Evolutionary conservation across 2,329 filamentous ascomycete species (phyloP).

Genomic region (Xenoacremonium recifei): DNA sequence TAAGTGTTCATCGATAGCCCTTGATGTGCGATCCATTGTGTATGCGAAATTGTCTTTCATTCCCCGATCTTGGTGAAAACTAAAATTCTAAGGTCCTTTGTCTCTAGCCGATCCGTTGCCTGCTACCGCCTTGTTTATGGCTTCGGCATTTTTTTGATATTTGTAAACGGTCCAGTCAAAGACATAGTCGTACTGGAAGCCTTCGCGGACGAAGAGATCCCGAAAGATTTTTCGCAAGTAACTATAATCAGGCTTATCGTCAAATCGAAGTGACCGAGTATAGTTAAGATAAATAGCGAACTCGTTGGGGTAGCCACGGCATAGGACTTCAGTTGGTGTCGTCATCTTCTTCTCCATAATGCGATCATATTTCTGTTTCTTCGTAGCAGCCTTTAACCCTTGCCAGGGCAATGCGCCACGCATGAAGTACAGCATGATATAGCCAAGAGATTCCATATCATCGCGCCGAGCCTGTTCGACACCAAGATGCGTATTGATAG

Average conservation of each 20-base stretch:
- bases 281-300: conserved; percentile 99
- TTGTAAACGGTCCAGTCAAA: conserved; percentile 99
- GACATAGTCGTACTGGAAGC: conserved; percentile 99
- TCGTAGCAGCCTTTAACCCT: conserved; percentile 31
- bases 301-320: conserved; percentile 3
- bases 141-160: conserved; percentile 98
- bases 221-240: conserved; percentile 99
- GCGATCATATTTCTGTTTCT: conserved; percentile 3
- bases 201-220: conserved; percentile 96
- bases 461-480: conserved; percentile 3
- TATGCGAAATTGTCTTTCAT: no score
- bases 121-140: conserved; percentile 84
- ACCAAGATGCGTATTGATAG: conserved; percentile 7
- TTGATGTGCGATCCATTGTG: no score
- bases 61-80: no score
- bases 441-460: conserved; percentile 3
- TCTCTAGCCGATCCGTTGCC: no score
- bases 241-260: conserved; percentile 99
- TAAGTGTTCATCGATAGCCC: no score
- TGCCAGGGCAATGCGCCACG: conserved; percentile 7
- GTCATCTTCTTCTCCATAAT: conserved; percentile 6
- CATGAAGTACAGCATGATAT: conserved; percentile 3
- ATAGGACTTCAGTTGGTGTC: conserved; percentile 1
- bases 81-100: no score
- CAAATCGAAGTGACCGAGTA: conserved; percentile 95